Base-by-base conservation (phyloP, 2,329 filamentous ascomycete species). In the Didymella glomerata region DNA sequence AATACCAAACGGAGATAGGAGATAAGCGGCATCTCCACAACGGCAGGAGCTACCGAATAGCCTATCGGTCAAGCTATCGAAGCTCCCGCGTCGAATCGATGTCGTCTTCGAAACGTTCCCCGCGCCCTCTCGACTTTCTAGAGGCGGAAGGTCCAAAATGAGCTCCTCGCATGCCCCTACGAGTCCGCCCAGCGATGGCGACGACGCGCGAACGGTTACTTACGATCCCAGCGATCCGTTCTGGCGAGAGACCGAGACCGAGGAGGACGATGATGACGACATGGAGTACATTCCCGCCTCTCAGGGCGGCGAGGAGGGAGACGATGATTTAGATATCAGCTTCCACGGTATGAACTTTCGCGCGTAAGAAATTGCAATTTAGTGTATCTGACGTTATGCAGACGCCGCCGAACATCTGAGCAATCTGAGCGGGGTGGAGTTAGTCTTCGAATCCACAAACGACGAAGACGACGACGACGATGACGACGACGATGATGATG, bases 201-300 rank as follows among this genome's bases (percentile, higher is more conserved):
- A 68, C 22, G 64, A 68, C 34, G 65, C 66, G 4, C 66, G 64
- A 36, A 70, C 71, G 10, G 64, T 74, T 20, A 63, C 68, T 4
- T 75, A 76, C 66, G 71, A 75, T 50, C 73, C 71, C 10, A 68
- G 54, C 40, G 74, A 74, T 25, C 70, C 71, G 32, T 73, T 75
- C 52, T 76, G 71, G 74, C 67, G 68, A 51, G 72, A 75, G 56
- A 71, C 64, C 40, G 69, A 72, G 38, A 68, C 70, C 41, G 75
- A 76, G 55, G 75, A 76, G 48, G 76, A 76, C 65, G 79, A 81
- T 76, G 81, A 84, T 75, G 82, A 83, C 72, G 82, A 83, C 72
- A 82, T 83, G 78, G 82, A 84, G 62, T 82, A 80, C 73, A 76
- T 82, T 67, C 76, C 79, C 27, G 76, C 79, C 45, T 71, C 77